phyloP scores from a whole-genome alignment of 306 rosid genomes.

The Quercus variabilis region DNA sequence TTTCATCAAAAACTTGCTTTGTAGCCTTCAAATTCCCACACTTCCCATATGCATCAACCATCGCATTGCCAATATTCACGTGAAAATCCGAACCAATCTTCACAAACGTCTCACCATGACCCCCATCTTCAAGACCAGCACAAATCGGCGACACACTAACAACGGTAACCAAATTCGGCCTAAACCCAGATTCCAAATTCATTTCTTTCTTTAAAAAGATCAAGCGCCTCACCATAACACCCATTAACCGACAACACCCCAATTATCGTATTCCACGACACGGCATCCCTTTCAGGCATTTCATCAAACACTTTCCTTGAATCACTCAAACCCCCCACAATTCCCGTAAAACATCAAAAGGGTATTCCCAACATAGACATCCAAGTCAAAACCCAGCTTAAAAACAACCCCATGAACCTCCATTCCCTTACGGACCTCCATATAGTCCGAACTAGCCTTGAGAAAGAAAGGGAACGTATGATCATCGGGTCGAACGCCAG shows the following conservation, averaged over 20 bases:
- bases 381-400: constrained; percentile 62
- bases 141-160: constrained; percentile 63
- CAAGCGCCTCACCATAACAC: constrained; percentile 32
- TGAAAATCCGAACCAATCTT: constrained; percentile 64
- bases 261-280: constrained; percentile 70
- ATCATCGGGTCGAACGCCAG: constrained; percentile 54
- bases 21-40: constrained; percentile 60
- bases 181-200: constrained; percentile 31
- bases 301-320: constrained; percentile 61
- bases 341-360: constrained; percentile 59
- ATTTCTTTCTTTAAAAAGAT: constrained; percentile 35
- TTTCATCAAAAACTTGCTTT: constrained; percentile 63
- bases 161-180: constrained; percentile 56
- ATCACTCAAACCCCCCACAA: constrained; percentile 33
- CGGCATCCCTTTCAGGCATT: constrained; percentile 74
- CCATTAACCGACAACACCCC: constrained; percentile 58
- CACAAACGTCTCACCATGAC: constrained; percentile 38
- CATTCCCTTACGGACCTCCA: constrained; percentile 52
- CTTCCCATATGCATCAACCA: constrained; percentile 80
- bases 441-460: constrained; percentile 55
- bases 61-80: constrained; percentile 54
- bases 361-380: constrained; percentile 78
- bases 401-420: constrained; percentile 69
- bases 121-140: constrained; percentile 43
- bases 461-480: constrained; percentile 69